Evolutionary conservation across 345 rosid species (phyloP), one percentile per base, ranked within the genome.

Genomic region (Corymbia maculata): DNA sequence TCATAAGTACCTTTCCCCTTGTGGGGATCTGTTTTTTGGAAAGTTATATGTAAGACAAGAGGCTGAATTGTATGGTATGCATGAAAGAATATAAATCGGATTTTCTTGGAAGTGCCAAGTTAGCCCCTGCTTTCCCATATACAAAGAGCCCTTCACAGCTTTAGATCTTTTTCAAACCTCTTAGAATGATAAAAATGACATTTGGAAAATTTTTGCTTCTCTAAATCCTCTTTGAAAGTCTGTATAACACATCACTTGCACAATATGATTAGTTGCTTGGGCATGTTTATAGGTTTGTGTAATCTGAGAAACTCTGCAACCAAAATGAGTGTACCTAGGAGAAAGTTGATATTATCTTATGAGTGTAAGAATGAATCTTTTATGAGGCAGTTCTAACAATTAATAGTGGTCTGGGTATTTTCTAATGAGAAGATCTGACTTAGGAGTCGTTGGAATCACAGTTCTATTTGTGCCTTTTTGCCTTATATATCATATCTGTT

Each of bases 361-460:
- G 10, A 24, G 59, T 0, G 0, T 57, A 24, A 57, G 64, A 0
- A 21, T 57, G n/a, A 57, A 57, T 11, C 64, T 22, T 0, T 57
- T 57, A 2, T 57, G 64, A 57, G 64, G n/a, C 21, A 24, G 64
- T 22, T 21, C 9, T 0, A 55, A 21, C 61, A 4, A 0, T 55
- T 1, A 57, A 57, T 57, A 0, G n/a, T 57, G 64, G 64, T 57
- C n/a, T 22, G 13, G 13, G 21, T 22, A 57, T 9, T 57, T 22
- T 57, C 12, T 22, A 57, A 21, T 57, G 42, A 22, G 28, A 55
- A 55, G 61, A 55, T 0, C 12, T 1, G 61, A 55, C 61, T 55
- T 21, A 55, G 61, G 3, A 55, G 26, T 55, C 22, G 61, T 55
- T 55, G 61, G 61, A 55, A 55, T 55, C 61, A 55, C 12, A 55